These are phyloP conservation scores for Fusarium guadeloupense DNA, from an alignment of 2,329 filamentous ascomycete species.

Conservation along the genomic window DNA sequence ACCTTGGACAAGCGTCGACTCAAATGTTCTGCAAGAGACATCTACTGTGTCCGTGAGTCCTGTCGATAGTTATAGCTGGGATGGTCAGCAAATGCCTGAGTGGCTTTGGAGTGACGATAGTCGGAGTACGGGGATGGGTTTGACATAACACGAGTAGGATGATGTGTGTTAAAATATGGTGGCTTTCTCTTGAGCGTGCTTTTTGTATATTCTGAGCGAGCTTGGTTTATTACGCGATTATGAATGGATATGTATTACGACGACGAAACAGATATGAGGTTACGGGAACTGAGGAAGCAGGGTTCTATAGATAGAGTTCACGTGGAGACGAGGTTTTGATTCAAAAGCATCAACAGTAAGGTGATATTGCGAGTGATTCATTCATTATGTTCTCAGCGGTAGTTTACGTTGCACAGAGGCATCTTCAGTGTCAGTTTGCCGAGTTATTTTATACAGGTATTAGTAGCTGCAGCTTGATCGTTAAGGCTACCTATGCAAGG, in stretches of 20 bases:
- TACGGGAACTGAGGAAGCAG: neutral
- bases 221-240: slow-evolving; percentile 10
- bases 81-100: slow-evolving; percentile 32
- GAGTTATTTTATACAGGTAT: too few species aligned
- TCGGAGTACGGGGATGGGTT: slow-evolving; percentile 23
- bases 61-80: slow-evolving; percentile 26
- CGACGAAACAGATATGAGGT: neutral
- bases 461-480: too few species aligned
- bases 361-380: too few species aligned
- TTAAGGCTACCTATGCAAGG: too few species aligned
- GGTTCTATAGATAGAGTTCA: too few species aligned
- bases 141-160: slow-evolving; percentile 17
- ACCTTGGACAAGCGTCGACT: slow-evolving; percentile 1
- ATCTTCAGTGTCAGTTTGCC: too few species aligned
- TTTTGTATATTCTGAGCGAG: slow-evolving; percentile 7
- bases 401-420: too few species aligned
- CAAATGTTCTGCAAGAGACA: slow-evolving; percentile 25
- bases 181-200: neutral
- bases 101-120: slow-evolving; percentile 35
- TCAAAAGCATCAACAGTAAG: too few species aligned
- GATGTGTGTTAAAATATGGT: neutral
- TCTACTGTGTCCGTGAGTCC: slow-evolving; percentile 27
- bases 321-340: too few species aligned
- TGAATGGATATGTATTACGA: slow-evolving; percentile 16
- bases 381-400: too few species aligned